Percentiles rank a stretch among this genome's conserved stretches.
Conservation (phyloP, 306 rosid genomes). For the Echinosophora koreensis region DNA sequence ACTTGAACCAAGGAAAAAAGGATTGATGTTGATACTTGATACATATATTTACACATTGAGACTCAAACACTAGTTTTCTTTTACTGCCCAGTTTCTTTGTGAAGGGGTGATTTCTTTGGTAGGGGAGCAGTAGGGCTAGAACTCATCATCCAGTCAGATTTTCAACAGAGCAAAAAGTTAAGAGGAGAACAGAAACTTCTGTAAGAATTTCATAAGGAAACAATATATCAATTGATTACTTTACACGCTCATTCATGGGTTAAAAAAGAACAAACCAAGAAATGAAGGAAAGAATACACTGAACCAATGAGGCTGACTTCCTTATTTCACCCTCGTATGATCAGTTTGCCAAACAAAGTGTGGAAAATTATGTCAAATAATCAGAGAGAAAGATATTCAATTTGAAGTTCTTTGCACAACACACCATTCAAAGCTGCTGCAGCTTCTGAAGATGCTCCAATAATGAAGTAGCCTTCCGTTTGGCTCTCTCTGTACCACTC, state of each 20-base stretch:
- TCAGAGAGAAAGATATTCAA: conserved; percentile 48
- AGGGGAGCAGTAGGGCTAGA: conserved; percentile 6
- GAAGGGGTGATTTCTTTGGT: neutral
- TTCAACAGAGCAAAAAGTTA: conserved; percentile 12
- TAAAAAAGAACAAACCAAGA: conserved; percentile 40
- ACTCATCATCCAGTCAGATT: neutral
- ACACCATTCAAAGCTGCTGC: conserved; percentile 62
- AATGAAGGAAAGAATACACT: conserved; percentile 61
- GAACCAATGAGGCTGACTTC: conserved; percentile 62
- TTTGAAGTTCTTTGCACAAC: conserved; percentile 46
- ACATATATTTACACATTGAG: neutral
- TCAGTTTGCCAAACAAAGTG: conserved; percentile 57
- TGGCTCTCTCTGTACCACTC: conserved; percentile 90
- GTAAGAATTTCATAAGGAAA: conserved; percentile 46
- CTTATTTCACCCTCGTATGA: conserved; percentile 64
- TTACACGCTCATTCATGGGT: conserved; percentile 64
- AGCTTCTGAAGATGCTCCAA: conserved; percentile 83
- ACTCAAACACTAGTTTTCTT: too few species aligned
- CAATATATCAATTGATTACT: conserved; percentile 58
- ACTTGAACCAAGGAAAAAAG: neutral
- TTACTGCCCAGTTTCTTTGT: too few species aligned
- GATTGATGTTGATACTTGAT: neutral
- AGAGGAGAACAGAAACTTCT: conserved; percentile 25
- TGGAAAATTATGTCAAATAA: conserved; percentile 57
- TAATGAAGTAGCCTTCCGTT: conserved; percentile 89